Evolutionary conservation across 2,329 filamentous ascomycete genomes (phyloP).

Genomic region (Fusarium haematococcum): DNA sequence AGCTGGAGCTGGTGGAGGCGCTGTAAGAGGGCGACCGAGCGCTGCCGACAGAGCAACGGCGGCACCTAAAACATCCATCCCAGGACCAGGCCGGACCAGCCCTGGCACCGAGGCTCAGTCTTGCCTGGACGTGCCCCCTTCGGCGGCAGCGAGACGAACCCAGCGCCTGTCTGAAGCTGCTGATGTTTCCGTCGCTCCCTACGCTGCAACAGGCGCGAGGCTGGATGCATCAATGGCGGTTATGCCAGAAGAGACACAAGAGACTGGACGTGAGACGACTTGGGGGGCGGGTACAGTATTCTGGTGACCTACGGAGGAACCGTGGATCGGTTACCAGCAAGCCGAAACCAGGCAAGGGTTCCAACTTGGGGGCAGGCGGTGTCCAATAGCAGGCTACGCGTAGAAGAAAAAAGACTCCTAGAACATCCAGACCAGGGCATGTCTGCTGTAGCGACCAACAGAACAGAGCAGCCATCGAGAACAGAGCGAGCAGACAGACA

Average conservation of each 20-base stretch:
- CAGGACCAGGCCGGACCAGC: background rate
- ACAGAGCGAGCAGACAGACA: background rate
- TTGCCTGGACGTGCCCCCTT: constrained; percentile 1
- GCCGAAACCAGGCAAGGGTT: constrained; percentile 25
- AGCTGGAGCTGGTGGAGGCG: constrained; percentile 32
- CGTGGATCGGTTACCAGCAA: constrained; percentile 21
- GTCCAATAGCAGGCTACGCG: constrained; percentile 26
- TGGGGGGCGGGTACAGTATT: background rate
- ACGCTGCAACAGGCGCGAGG: constrained; percentile 15
- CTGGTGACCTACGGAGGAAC: constrained; percentile 20
- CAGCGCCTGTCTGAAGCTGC: background rate
- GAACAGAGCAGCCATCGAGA: constrained; percentile 8
- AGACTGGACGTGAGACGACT: constrained; percentile 17
- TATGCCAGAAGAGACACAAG: background rate
- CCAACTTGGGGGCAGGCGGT: constrained; percentile 6
- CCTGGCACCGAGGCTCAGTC: background rate
- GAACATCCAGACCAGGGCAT: constrained; percentile 13
- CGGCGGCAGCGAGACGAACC: constrained; percentile 19
- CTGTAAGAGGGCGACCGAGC: constrained; percentile 26
- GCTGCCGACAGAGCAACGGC: constrained; percentile 40
- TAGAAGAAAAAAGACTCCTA: constrained; percentile 9
- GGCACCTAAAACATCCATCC: constrained; percentile 33
- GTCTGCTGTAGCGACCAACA: background rate
- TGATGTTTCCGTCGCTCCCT: constrained; percentile 24
- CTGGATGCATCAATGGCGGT: constrained; percentile 16